Conservation (phyloP, 345 rosid species). For the Salix koriyanagi region DNA sequence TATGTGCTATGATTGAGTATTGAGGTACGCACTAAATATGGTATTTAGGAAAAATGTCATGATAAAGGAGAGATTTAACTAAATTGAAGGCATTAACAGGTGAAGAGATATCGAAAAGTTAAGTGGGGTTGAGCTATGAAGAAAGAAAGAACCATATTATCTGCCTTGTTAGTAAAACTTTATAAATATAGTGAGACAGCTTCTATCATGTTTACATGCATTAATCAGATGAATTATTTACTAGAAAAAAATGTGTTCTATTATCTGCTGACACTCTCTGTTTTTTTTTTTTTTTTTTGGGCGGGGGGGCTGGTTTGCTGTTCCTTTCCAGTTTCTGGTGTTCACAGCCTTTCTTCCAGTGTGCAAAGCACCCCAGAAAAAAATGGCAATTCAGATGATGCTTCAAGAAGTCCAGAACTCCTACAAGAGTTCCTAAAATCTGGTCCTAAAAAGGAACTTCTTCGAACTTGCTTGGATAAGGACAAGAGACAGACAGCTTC, state of each 20-base stretch:
- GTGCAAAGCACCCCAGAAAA: constrained; percentile 60
- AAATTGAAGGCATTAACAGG: background rate
- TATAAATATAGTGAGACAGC: background rate
- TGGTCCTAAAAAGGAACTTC: constrained; percentile 49
- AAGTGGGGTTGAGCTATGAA: background rate
- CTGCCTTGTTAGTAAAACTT: background rate
- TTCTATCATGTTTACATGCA: background rate
- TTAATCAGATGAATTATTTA: background rate
- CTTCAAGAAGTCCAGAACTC: constrained; percentile 58
- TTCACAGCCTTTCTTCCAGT: constrained; percentile 57
- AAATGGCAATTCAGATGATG: constrained; percentile 50
- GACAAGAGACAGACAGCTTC: constrained; percentile 51
- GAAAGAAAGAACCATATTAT: background rate
- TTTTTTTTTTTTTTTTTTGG: background rate
- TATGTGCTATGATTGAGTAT: background rate
- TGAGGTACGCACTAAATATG: background rate
- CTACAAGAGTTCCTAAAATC: constrained; percentile 56
- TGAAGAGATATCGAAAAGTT: background rate
- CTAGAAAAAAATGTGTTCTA: background rate
- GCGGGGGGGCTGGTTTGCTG: background rate
- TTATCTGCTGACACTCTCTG: background rate
- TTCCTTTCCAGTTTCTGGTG: constrained; percentile 39
- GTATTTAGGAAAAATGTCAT: background rate
- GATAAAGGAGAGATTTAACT: background rate
- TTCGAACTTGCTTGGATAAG: constrained; percentile 41